These are phyloP conservation scores for Mucor saturninus DNA, from an alignment of 371 early-diverging fungal genomes.

Conservation along the genomic window DNA sequence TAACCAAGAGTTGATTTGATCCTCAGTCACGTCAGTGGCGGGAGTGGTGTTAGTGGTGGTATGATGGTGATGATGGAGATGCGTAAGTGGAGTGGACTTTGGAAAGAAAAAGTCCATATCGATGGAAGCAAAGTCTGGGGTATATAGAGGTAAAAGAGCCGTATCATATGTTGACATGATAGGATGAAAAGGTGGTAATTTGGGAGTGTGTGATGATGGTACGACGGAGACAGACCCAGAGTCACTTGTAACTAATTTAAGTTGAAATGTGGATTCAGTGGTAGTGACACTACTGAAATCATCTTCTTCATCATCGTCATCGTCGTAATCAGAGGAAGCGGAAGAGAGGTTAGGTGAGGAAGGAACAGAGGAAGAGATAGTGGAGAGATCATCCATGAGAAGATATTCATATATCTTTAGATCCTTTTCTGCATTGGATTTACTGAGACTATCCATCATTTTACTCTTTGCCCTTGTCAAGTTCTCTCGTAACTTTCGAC, in stretches of 20 bases:
- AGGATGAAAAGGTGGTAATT: conserved; percentile 1
- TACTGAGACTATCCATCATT: conserved; percentile 27
- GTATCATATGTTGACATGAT: conserved; percentile 2
- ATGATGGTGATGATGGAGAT: background rate
- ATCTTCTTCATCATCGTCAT: conserved; percentile 21
- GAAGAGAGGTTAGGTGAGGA: conserved; percentile 1
- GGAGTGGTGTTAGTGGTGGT: too few relatives aligned
- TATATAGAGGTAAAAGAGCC: conserved; percentile 17
- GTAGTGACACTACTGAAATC: conserved; percentile 27
- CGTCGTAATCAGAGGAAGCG: background rate
- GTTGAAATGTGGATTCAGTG: conserved; percentile 11
- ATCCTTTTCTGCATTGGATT: conserved; percentile 24
- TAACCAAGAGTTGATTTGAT: conserved; percentile 36
- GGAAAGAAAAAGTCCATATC: conserved; percentile 17
- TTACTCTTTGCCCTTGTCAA: conserved; percentile 21
- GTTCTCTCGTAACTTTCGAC: conserved; percentile 24
- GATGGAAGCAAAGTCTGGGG: conserved; percentile 9
- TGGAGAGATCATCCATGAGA: conserved; percentile 4
- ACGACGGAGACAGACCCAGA: conserved; percentile 23
- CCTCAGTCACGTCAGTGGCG: conserved; percentile 29
- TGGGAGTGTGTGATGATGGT: conserved; percentile 1
- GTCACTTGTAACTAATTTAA: conserved; percentile 22
- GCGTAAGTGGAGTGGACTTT: background rate
- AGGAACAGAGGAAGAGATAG: background rate
- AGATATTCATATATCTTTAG: conserved; percentile 25